A percentile compares a stretch with the other conserved stretches of the same genome.
These are phyloP conservation scores for Cryoendolithus antarcticus DNA, from an alignment of 2,329 filamentous ascomycete genomes.

Conservation along the genomic window DNA sequence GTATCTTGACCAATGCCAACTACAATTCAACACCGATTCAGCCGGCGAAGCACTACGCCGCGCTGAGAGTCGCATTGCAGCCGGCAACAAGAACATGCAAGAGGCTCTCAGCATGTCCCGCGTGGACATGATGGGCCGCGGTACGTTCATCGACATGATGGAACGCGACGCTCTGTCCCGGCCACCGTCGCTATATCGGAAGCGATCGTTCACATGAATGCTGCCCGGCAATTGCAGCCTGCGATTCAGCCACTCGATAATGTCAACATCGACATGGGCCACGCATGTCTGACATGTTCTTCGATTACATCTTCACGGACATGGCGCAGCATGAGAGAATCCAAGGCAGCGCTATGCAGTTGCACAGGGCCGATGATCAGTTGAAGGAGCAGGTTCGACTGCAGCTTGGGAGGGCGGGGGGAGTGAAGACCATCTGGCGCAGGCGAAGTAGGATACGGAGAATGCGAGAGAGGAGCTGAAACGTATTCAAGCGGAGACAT, in stretches of 20 bases:
- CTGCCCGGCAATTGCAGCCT: constrained; percentile 14
- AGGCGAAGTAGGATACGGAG: constrained; percentile 12
- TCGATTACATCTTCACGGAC: constrained; percentile 21
- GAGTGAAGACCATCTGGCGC: constrained; percentile 6
- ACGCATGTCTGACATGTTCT: constrained; percentile 18
- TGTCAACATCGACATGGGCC: constrained; percentile 18
- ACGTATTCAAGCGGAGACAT: constrained; percentile 19
- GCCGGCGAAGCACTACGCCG: constrained; percentile 24
- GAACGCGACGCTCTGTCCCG: constrained; percentile 38
- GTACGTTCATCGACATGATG: constrained; percentile 38
- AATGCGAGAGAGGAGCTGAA: constrained; percentile 16
- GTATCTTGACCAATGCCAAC: constrained; percentile 28
- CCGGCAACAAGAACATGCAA: constrained; percentile 28
- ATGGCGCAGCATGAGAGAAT: constrained; percentile 19
- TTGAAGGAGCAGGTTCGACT: constrained; percentile 11
- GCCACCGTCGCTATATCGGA: constrained; percentile 4
- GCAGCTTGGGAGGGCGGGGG: constrained; percentile 10
- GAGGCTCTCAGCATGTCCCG: constrained; percentile 31
- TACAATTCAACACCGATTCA: constrained; percentile 30
- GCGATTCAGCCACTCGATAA: constrained; percentile 10
- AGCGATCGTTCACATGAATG: constrained; percentile 12
- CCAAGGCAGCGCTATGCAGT: constrained; percentile 11
- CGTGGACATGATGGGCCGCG: constrained; percentile 40
- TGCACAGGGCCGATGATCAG: constrained; percentile 11
- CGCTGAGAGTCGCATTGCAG: constrained; percentile 26